A percentile compares a stretch with the other conserved stretches of the same genome.
Evolutionary conservation across 1,139 yeast genomes (phyloP).

Genomic region (Sugiyamaella xylanicola): DNA sequence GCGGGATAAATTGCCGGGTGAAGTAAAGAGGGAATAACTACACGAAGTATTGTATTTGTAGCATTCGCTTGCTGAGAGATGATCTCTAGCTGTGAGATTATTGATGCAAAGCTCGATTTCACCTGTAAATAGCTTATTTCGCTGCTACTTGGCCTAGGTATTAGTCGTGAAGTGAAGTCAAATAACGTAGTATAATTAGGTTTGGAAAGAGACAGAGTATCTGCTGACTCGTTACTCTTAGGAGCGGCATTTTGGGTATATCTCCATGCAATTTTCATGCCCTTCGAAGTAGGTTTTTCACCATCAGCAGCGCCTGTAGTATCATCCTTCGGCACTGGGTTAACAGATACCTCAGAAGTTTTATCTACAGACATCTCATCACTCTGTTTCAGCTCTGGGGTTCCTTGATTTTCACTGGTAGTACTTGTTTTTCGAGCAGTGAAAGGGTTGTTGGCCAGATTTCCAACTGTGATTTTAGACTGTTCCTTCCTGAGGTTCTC

Average conservation of each 20-base stretch:
- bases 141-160: conserved; percentile 64
- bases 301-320: too few relatives aligned
- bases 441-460: conserved; percentile 47
- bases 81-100: conserved; percentile 21
- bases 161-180: conserved; percentile 69
- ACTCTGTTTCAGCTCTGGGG: too few relatives aligned
- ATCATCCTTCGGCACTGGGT: too few relatives aligned
- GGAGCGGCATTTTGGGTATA: conserved; percentile 43
- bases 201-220: conserved; percentile 18
- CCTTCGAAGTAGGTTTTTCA: conserved; percentile 30
- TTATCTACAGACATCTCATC: too few relatives aligned
- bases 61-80: conserved; percentile 20
- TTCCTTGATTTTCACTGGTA: background rate
- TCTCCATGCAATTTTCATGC: conserved; percentile 58
- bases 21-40: conserved; percentile 73
- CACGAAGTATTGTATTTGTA: conserved; percentile 52
- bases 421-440: background rate
- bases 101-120: conserved; percentile 1
- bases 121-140: conserved; percentile 50
- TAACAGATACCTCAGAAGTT: too few relatives aligned
- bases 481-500: conserved; percentile 63
- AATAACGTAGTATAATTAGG: conserved; percentile 31
- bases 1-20: conserved; percentile 79
- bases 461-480: conserved; percentile 67
- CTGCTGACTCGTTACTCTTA: conserved; percentile 14